Base-by-base conservation (phyloP, 139 green algal species). In the Microglena sp. region DNA sequence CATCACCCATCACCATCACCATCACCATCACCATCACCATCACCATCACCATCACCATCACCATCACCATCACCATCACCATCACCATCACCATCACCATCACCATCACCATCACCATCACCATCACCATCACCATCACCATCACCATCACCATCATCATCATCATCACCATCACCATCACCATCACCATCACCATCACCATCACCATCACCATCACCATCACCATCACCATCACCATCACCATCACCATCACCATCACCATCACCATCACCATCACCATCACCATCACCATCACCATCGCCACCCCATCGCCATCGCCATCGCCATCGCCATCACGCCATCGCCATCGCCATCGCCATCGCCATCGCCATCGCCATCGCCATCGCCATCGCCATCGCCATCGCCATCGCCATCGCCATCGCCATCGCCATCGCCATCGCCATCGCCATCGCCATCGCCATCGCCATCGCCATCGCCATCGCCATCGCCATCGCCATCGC, bases 261-360 rank as follows among this genome's bases (percentile, higher is more conserved):
- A 50, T 50, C 40, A 50, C 40, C 40, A 50, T 50, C 40, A 50
- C 40, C 40, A 50, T 50, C 40, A 50, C 40, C 40, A 50, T 50
- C 40, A 50, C 40, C 40, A 50, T 50, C 40, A 50, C 40, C 40
- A 50, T 50, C 40, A 50, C 40, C 40, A n/a, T n/a, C n/a, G n/a
- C n/a, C n/a, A n/a, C n/a, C n/a, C n/a, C n/a, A n/a, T n/a, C n/a
- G n/a, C n/a, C n/a, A 50, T 50, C 40, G 15, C 40, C 40, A 50
- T 50, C 40, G 15, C 40, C 40, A 50, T 50, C 40, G 15, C 40
- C 40, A 50, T 50, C 40, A 50, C 11, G 40, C 5, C 45, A 57
- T n/a, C 45, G 4, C 7, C 45, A 26, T 4, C 5, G 5, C 45
- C 45, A 57, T 24, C 45, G n/a, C 29, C 5, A 5, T 6, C 45